Base-by-base conservation (phyloP, 2,329 filamentous ascomycete genomes). In the Plectosphaerella sp. region DNA sequence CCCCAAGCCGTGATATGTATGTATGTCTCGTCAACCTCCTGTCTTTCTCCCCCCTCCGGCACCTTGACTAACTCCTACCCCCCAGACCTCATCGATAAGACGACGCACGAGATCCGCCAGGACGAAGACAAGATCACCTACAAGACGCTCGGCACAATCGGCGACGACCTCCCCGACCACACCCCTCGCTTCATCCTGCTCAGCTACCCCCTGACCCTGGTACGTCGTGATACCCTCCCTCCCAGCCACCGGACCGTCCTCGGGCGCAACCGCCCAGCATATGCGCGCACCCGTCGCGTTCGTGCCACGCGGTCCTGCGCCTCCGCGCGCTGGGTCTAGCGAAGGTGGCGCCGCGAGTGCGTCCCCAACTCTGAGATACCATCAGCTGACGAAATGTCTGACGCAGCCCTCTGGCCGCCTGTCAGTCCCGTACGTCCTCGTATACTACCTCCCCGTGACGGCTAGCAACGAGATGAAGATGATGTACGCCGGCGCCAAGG, bases 1-100 rank as follows among this genome's bases (percentile, higher is more conserved):
- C 88, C 92, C 1, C 91, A 97, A 75, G 94, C 92, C 55, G 85
- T 95, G 57, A 96, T 99, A 61, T 97, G 94, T 97, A 88, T 72
- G 86, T 79, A 68, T 62, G 67, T 73, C 64, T 67, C 57, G 43
- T 42, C 42, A 49, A n/a, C n/a, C 41, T 48, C 46, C 42, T 48
- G 46, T 39, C 35, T 8, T n/a, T 16, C 9, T 20, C 25, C 42
- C 25, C 20, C 16, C 42, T 46, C 22, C 46, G 15, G 14, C 45
- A 15, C 45, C 14, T 25, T 12, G 14, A 16, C 47, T 48, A 16
- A 48, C 35, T 4, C 45, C 16, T 36, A 4, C 7, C 37, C 15
- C 25, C n/a, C 69, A 96, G 90, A 95, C 70, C 75, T 90, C 68
- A 97, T 97, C 76, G 89, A 97, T 72, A 90, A 90, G 72, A 85